Percentiles rank a stretch among this genome's conserved stretches.
Conservation (phyloP, 23 red algal species). For the Gracilaria caudata region DNA sequence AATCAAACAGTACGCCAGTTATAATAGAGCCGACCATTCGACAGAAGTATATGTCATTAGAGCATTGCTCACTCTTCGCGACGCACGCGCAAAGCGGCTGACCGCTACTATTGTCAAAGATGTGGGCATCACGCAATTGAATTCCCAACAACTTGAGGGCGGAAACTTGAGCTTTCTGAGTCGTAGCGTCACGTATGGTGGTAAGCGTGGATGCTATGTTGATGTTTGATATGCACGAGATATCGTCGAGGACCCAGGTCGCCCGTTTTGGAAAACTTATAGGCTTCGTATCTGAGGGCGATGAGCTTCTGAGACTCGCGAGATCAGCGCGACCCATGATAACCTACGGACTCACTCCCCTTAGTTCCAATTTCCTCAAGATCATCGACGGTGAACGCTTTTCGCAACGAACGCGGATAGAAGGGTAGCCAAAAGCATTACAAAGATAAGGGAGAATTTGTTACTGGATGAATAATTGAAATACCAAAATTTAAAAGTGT, state of each 20-base stretch:
- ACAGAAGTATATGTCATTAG: neutral
- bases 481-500: too few species aligned
- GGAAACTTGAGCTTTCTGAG: constrained; percentile 36
- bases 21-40: constrained; percentile 12
- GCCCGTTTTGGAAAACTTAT: constrained; percentile 28
- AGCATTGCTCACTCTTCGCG: neutral
- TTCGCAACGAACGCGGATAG: too few species aligned
- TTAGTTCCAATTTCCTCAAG: too few species aligned
- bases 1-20: constrained; percentile 28
- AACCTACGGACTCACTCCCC: too few species aligned
- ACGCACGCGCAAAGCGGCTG: constrained; percentile 4
- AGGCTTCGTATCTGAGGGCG: constrained; percentile 31
- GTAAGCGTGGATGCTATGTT: constrained; percentile 10
- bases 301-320: constrained; percentile 25
- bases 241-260: neutral
- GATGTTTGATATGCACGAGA: neutral
- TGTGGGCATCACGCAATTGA: constrained; percentile 44
- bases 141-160: constrained; percentile 44
- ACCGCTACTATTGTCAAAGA: neutral
- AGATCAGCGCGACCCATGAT: constrained; percentile 65
- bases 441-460: too few species aligned
- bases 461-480: too few species aligned
- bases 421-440: too few species aligned
- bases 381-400: too few species aligned
- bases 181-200: constrained; percentile 31